Evolutionary conservation across 2,329 filamentous ascomycete genomes (phyloP), one percentile per base, ranked within the genome.

Genomic region (Aureobasidium sp.): DNA sequence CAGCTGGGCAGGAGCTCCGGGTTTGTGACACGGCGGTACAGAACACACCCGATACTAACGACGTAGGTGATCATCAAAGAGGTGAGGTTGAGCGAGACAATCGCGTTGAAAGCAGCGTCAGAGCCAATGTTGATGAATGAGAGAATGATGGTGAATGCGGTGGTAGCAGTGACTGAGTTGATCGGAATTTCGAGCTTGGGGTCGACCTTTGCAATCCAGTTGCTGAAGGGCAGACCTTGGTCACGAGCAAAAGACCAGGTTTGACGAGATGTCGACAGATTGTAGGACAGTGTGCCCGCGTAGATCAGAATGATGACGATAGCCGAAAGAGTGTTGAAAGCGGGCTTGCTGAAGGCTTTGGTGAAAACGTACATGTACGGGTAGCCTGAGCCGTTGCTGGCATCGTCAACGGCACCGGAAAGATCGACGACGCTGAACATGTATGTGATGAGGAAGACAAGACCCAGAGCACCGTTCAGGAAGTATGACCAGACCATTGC

Each of bases 401-500:
- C 65, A 22, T 71, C 69, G 8, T 58, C 58, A 9, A 76, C 65
- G 1, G 70, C 70, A 3, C 65, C 69, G 8, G 67, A 63, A 17
- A 73, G 65, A 58, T 71, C 66, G 42, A 67, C 68, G 9, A 68
- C 62, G 61, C 63, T 65, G 64, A 71, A 73, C 42, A 72, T 63
- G 63, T 65, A 65, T 31, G 66, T 78, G 68, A 63, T 67, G 42
- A 56, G 70, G 70, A 66, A 75, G 61, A 70, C 67, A 22, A 62
- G 53, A 25, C 61, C 61, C 15, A 62, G 61, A 15, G 53, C 61
- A 27, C 61, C 64, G 56, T 73, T 74, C 41, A 72, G 64, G n/a
- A 73, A 62, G 64, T 76, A 78, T 9, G 71, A 71, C 57, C 73
- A 71, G 6, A 79, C 66, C 71, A 78, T 77, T 9, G 74, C 72